Evolutionary conservation across 2,329 filamentous ascomycete genomes (phyloP).

Genomic region (Alternaria sp.): DNA sequence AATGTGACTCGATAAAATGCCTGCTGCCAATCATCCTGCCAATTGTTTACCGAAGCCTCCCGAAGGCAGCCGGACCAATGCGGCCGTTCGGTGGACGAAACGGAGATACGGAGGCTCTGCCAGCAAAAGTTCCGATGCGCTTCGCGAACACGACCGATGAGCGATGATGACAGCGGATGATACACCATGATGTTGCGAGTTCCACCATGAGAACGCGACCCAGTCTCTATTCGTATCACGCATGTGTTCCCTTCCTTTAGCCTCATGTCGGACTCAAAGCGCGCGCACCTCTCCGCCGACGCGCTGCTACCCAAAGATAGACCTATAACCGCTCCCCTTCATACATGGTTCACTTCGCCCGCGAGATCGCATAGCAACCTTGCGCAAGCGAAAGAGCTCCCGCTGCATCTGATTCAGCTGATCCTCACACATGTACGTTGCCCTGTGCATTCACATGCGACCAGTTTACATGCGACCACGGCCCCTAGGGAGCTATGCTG

Average conservation of each 20-base stretch:
- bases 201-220: conserved; percentile 4
- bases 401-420: conserved; percentile 65
- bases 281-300: conserved; percentile 18
- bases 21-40: conserved; percentile 9
- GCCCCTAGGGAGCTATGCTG: conserved; percentile 22
- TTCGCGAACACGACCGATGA: conserved; percentile 1
- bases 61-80: conserved; percentile 30
- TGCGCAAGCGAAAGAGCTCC: conserved; percentile 54
- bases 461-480: conserved; percentile 1
- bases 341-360: conserved; percentile 45
- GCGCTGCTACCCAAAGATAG: conserved; percentile 10
- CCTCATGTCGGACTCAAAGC: conserved; percentile 32
- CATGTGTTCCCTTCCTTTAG: conserved; percentile 15
- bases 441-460: not conserved
- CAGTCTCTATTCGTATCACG: not conserved
- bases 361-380: conserved; percentile 40
- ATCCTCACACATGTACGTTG: conserved; percentile 64
- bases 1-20: conserved; percentile 1
- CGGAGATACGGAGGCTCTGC: conserved; percentile 15
- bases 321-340: conserved; percentile 42
- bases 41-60: not conserved
- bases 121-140: conserved; percentile 6
- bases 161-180: not conserved
- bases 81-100: conserved; percentile 14
- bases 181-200: not conserved